A percentile compares a stretch with the other conserved stretches of the same genome.
phyloP scores from a whole-genome alignment of 139 green algal genomes.

The Micractinium sp. region DNA sequence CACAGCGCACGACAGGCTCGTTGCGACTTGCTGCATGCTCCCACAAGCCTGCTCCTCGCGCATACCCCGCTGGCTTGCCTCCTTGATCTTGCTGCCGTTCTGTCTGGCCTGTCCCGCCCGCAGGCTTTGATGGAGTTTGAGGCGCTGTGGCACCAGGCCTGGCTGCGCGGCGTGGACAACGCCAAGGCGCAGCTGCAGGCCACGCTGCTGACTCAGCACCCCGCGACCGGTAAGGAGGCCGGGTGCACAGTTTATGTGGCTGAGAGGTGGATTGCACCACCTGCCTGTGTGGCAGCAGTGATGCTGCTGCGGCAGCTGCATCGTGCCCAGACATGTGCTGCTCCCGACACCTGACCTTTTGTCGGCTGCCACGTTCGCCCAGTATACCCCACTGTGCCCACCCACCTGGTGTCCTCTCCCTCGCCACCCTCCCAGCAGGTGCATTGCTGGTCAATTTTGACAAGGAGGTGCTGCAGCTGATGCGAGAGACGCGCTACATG shows the following conservation, averaged over 20 bases:
- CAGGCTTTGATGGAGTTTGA: slow-evolving; percentile 94
- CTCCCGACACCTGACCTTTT: not conserved
- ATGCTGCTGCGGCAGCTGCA: not conserved
- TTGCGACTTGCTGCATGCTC: no score
- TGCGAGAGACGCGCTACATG: slow-evolving; percentile 90
- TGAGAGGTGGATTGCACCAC: not conserved
- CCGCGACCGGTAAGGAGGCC: slow-evolving; percentile 59
- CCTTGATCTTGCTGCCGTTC: not conserved
- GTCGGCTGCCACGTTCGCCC: not conserved
- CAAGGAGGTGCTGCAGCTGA: slow-evolving; percentile 88
- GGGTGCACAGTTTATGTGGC: not conserved
- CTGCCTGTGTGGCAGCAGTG: not conserved
- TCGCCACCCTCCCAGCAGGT: slow-evolving; percentile 15
- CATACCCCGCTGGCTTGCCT: not conserved
- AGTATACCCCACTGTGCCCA: not conserved
- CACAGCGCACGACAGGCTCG: no score
- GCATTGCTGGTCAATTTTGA: slow-evolving; percentile 90
- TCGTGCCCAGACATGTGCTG: not conserved
- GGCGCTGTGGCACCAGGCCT: slow-evolving; percentile 83
- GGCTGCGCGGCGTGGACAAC: slow-evolving; percentile 64
- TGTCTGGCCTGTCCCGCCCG: not conserved
- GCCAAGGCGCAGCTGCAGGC: slow-evolving; percentile 81
- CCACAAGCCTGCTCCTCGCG: not conserved
- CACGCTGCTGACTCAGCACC: slow-evolving; percentile 87
- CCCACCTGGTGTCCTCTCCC: no score